Percentiles rank a stretch among this genome's conserved stretches.
phyloP scores from a whole-genome alignment of 495 filamentous ascomycete species.

The Hapsidospora chrysogenum region DNA sequence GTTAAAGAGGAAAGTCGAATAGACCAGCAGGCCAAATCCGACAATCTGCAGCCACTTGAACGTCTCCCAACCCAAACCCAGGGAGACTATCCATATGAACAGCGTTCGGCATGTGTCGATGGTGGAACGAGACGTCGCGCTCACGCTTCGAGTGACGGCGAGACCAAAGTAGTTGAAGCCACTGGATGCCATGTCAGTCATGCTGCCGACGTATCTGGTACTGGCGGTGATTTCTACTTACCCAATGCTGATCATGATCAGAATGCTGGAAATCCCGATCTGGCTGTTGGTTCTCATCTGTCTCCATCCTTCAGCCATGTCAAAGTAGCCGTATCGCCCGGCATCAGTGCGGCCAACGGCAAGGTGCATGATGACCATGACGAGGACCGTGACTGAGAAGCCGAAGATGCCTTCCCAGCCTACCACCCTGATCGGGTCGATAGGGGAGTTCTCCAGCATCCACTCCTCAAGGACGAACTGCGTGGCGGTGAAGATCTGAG shows the following conservation, averaged over 20 bases:
- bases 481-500: slow-evolving; percentile 90
- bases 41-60: slow-evolving; percentile 96
- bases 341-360: slow-evolving; percentile 55
- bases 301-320: slow-evolving; percentile 66
- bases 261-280: slow-evolving; percentile 55
- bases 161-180: slow-evolving; percentile 99
- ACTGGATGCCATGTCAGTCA: slow-evolving; percentile 20
- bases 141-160: slow-evolving; percentile 73
- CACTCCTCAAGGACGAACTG: slow-evolving; percentile 95
- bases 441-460: slow-evolving; percentile 74
- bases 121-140: slow-evolving; percentile 79
- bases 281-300: slow-evolving; percentile 54
- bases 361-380: slow-evolving; percentile 66
- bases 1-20: slow-evolving; percentile 95
- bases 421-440: slow-evolving; percentile 81
- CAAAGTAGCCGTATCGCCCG: slow-evolving; percentile 73
- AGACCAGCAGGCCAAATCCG: slow-evolving; percentile 80
- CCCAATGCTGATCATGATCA: slow-evolving; percentile 97
- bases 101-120: slow-evolving; percentile 96
- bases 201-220: neutral
- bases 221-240: slow-evolving; percentile 25
- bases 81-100: slow-evolving; percentile 94
- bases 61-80: slow-evolving; percentile 86
- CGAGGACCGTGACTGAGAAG: slow-evolving; percentile 63
- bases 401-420: slow-evolving; percentile 95